Base-by-base conservation (phyloP, 345 rosid genomes). In the Noccaea caerulescens region DNA sequence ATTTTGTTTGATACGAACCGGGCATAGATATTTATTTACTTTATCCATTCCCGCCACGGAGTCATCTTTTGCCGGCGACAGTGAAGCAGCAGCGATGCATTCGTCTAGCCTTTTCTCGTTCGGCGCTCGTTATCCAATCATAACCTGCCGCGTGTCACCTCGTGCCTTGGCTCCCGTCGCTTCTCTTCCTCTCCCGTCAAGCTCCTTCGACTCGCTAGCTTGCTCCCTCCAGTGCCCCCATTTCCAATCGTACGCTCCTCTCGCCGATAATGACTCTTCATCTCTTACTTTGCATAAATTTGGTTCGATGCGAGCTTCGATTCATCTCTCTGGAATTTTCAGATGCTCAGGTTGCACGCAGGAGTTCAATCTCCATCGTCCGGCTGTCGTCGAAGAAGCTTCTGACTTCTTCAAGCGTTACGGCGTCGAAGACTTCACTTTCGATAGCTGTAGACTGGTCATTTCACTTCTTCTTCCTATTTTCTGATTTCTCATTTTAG, bases 271-370 rank as follows among this genome's bases (percentile, higher is more conserved):
- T 10, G 23, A 61, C 3, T 53, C 68, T 43, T 12, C 11, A 42
- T 46, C 71, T 68, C 13, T 58, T 6, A 30, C 1, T 37, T 49
- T 8, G 23, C 13, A 30, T 13, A 27, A 3, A 57, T 41, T 71
- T n/a, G 41, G 7, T 58, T 64, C 52, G 33, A 11, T 8, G 36
- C 5, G 58, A 30, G 37, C 18, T 53, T 11, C 30, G 30, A 46
- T 6, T 13, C 37, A 2, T 2, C 8, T 53, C 38, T 66, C 50
- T 45, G n/a, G 33, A 46, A 25, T 37, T 20, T 38, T 53, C 81
- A 93, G 98, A 65, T 93, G 98, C 80, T 91, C 98, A 9, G 98
- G 98, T 4, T 93, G 98, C 69, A 82, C 89, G 18, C 98, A 93
- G 46, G 96, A 91, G 84, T 74, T 85, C 67, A 80, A 86, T 84